These are phyloP conservation scores for Citrus maxima DNA, from an alignment of 345 rosid species.

Conservation along the genomic window DNA sequence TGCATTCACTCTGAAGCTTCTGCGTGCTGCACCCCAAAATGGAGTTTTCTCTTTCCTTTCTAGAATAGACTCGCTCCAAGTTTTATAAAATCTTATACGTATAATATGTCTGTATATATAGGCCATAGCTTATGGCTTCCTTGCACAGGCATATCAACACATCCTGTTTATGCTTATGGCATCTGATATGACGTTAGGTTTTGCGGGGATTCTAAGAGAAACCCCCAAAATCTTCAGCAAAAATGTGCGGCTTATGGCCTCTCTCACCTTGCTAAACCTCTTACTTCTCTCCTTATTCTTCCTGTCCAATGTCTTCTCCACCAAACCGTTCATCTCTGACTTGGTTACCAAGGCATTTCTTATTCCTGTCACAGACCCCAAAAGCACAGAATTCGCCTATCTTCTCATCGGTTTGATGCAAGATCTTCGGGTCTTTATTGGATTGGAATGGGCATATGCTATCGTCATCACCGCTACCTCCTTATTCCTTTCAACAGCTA, in stretches of 20 bases:
- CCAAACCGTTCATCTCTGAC: conserved; percentile 29
- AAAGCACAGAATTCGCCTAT: conserved; percentile 15
- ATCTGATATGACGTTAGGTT: conserved; percentile 1
- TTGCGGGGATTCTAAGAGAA: conserved; percentile 32
- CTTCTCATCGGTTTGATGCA: conserved; percentile 21
- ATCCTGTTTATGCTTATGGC: not conserved
- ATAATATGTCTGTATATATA: not conserved
- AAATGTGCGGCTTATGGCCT: conserved; percentile 39
- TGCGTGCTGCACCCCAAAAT: not conserved
- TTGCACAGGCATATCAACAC: not conserved
- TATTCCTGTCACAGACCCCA: conserved; percentile 26
- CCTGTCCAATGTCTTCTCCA: conserved; percentile 26
- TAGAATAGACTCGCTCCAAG: not conserved
- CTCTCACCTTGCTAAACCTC: conserved; percentile 27
- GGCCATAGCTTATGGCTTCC: not conserved
- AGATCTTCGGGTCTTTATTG: conserved; percentile 21
- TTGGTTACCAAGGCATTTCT: conserved; percentile 14
- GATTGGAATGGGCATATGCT: conserved; percentile 19
- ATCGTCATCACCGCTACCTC: conserved; percentile 7
- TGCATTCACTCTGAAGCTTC: not conserved
- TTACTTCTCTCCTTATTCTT: conserved; percentile 20
- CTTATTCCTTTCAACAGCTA: conserved; percentile 25
- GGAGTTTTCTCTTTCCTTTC: not conserved
- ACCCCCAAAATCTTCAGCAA: conserved; percentile 36
- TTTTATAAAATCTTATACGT: no score